Base-by-base conservation (phyloP, 2,329 filamentous ascomycete genomes). In the Rutstroemia sp. region DNA sequence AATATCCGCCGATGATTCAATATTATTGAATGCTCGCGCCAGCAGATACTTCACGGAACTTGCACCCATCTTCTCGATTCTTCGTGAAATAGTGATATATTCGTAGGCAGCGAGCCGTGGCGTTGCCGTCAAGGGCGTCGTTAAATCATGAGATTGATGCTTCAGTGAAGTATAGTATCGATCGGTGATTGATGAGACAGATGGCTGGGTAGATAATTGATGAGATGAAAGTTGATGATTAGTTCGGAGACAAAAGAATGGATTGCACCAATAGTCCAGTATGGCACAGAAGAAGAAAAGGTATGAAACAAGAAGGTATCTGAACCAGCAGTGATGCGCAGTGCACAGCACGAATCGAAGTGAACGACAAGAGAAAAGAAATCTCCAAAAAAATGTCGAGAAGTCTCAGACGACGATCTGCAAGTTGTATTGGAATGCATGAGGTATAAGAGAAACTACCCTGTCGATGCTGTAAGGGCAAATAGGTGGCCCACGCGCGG, bases 261-360 rank as follows among this genome's bases (percentile, higher is more conserved):
- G 58, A 66, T 56, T 62, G 61, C 48, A 62, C 64, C 61, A 61
- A 65, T 64, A 62, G 51, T 59, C 63, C 65, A 65, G 65, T 62
- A 60, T 56, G 59, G 63, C 61, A 61, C 54, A 59, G 54, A 64
- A 62, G 56, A 63, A 63, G 56, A 63, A 65, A 60, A 64, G 10
- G 23, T n/a, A 17, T 39, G 34, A 34, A 30, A 48, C 14, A 39
- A 66, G 62, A 63, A 60, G 57, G 51, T 62, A 65, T 63, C 65
- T 68, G 67, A 68, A 59, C 67, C 66, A 69, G 66, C 66, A 68
- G 67, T 61, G 57, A 58, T 61, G 57, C 64, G 53, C 58, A 64
- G 58, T 60, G 53, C 62, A 58, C 62, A 53, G 60, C 58, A 58
- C 61, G 58, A 60, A 65, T 64, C 54, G 48, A 60, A 65, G 64